A percentile compares a stretch with the other conserved stretches of the same genome.
These are phyloP conservation scores for Protomyces arabidopsidicola DNA, from an alignment of 1,139 yeast species.

Conservation along the genomic window DNA sequence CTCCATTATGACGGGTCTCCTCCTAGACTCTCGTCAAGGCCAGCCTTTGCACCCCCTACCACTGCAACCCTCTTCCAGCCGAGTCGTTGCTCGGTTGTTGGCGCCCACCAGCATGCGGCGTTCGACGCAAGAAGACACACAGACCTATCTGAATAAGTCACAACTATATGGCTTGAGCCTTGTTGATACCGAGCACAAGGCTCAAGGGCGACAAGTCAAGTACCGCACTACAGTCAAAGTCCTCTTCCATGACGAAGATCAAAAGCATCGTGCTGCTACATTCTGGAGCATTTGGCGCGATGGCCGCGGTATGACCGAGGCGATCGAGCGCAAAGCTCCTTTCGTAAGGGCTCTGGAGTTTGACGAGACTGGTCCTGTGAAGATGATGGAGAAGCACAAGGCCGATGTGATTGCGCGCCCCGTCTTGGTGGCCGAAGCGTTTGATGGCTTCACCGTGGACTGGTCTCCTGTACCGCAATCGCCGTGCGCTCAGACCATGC, in stretches of 20 bases:
- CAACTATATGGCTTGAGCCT: background rate
- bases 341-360: background rate
- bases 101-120: conserved; percentile 2
- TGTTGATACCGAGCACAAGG: background rate
- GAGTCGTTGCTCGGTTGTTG: background rate
- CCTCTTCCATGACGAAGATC: background rate
- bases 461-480: background rate
- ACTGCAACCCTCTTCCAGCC: background rate
- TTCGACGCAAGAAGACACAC: background rate
- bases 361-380: background rate
- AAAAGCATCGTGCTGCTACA: background rate
- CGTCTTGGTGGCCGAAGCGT: background rate
- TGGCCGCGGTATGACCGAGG: background rate
- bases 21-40: background rate
- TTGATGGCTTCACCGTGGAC: background rate
- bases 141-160: conserved; percentile 3
- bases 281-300: conserved; percentile 8
- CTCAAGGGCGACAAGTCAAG: background rate
- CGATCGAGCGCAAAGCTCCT: background rate
- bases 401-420: background rate
- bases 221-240: background rate
- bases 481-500: background rate
- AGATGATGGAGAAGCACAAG: background rate
- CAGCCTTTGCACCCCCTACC: background rate
- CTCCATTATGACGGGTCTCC: background rate